Evolutionary conservation across 2,329 filamentous ascomycete genomes (phyloP).

Genomic region (Ophiostoma tasmaniense): DNA sequence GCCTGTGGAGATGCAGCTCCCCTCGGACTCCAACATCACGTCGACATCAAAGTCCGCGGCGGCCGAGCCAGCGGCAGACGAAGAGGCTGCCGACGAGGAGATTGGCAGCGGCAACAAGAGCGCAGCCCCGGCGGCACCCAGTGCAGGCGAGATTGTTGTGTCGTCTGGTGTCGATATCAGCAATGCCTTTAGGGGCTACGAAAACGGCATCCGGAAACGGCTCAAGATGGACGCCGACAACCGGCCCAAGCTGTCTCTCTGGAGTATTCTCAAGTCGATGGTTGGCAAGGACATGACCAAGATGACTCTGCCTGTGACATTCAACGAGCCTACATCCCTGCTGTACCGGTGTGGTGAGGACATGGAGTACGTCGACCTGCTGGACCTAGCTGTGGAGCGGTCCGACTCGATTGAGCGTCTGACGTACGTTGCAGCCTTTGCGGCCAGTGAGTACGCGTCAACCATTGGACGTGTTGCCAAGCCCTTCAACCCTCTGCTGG

Average conservation of each 20-base stretch:
- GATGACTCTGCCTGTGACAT: conserved; percentile 96
- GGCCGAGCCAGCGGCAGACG: not conserved
- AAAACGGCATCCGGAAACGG: conserved; percentile 70
- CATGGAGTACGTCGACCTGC: conserved; percentile 92
- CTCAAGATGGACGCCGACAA: conserved; percentile 89
- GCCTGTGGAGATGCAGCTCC: conserved; percentile 59
- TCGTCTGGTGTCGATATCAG: conserved; percentile 55
- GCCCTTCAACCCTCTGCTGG: conserved; percentile 92
- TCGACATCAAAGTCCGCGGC: not conserved
- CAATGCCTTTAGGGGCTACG: conserved; percentile 79
- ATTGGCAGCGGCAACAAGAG: conserved; percentile 29
- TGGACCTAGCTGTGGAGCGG: conserved; percentile 80
- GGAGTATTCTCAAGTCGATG: conserved; percentile 98
- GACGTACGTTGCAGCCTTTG: conserved; percentile 91
- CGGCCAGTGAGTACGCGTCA: conserved; percentile 91
- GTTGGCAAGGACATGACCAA: conserved; percentile 99
- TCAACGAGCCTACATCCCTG: conserved; percentile 95
- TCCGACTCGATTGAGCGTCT: conserved; percentile 82
- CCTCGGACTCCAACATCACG: conserved; percentile 32
- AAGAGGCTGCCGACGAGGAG: conserved; percentile 27
- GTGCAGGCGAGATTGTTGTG: conserved; percentile 31
- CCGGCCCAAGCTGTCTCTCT: conserved; percentile 86
- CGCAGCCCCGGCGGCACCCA: not conserved
- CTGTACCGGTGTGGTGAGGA: conserved; percentile 93
- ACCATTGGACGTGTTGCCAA: conserved; percentile 96